Evolutionary conservation across 2,329 filamentous ascomycete species (phyloP), one percentile per base, ranked within the genome.

Genomic region (Exophiala bonariae): DNA sequence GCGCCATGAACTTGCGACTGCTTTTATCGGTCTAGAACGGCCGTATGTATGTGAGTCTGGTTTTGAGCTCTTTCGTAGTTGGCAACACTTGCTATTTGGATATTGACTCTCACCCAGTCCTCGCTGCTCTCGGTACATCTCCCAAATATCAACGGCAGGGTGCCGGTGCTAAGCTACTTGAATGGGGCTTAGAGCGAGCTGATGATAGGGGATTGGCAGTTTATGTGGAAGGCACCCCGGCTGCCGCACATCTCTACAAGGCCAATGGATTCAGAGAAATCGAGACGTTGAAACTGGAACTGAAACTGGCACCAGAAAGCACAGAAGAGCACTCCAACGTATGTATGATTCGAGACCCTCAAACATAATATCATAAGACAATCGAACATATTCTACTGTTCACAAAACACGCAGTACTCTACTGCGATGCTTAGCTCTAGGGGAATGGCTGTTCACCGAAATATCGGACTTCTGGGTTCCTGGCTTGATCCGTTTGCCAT

Each of bases 131-230:
- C 5, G 55, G 50, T 16, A 57, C 55, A 7, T 44, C 36, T 36
- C 52, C 49, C 2, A 51, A 50, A 33, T 52, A 47, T 34, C 53
- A 50, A 28, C 45, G 40, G 33, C 48, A 54, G 36, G 55, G 55
- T 14, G 55, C 55, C 13, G 55, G 37, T 3, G 47, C 45, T 11
- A 31, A 47, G 28, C 22, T 58, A 23, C 16, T 58, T 16, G 42
- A 51, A 1, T 56, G 55, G 55, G 53, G 53, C 3, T 19, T 54
- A 11, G 50, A 54, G 13, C 44, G 48, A 17, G 53, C 55, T 3
- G 55, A 58, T 43, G 50, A 52, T 33, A 26, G 38, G 28, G 48
- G 40, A 10, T 36, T 56, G 35, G 28, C 55, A 19, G 28, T 31
- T 9, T 58, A 54, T 20, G 39, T 58, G n/a, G 55, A 58, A 36